A percentile compares a stretch with the other conserved stretches of the same genome.
These are phyloP conservation scores for Euphorbia pulcherrima DNA, from an alignment of 345 rosid species.

Conservation along the genomic window DNA sequence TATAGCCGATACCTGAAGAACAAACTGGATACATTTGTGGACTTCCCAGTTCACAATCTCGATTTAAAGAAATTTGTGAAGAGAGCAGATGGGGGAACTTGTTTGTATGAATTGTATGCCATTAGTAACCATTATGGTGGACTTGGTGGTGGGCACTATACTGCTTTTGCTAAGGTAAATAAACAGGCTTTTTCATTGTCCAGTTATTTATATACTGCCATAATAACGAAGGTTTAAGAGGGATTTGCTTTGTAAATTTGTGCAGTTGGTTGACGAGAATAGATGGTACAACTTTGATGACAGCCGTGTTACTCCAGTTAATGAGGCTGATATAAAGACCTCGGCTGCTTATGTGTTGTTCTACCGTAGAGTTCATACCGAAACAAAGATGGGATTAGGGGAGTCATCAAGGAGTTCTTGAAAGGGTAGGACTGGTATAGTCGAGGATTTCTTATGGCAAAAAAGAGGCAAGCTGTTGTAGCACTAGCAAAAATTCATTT, in stretches of 20 bases:
- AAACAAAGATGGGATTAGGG: constrained; percentile 25
- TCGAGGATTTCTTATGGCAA: too few relatives aligned
- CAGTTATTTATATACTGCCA: background rate
- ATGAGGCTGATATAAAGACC: constrained; percentile 70
- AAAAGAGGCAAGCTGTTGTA: background rate
- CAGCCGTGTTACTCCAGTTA: constrained; percentile 55
- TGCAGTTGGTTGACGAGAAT: constrained; percentile 82
- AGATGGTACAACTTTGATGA: constrained; percentile 94
- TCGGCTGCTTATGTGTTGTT: constrained; percentile 82
- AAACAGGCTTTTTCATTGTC: background rate
- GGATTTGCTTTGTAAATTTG: background rate
- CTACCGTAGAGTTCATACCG: constrained; percentile 59
- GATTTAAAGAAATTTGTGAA: constrained; percentile 74
- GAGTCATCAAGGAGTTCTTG: constrained; percentile 32
- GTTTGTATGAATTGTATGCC: constrained; percentile 70
- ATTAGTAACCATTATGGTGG: constrained; percentile 96
- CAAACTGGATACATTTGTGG: constrained; percentile 78
- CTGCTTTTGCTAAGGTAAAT: constrained; percentile 86
- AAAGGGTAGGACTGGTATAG: background rate
- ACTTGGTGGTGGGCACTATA: constrained; percentile 89
- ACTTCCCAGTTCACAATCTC: constrained; percentile 73
- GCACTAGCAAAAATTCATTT: background rate
- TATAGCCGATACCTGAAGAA: constrained; percentile 72
- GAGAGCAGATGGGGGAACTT: constrained; percentile 51
- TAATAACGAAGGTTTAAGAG: background rate